Evolutionary conservation across 139 green algal species (phyloP), one percentile per base, ranked within the genome.

Genomic region (Tetradesmus obliquus): DNA sequence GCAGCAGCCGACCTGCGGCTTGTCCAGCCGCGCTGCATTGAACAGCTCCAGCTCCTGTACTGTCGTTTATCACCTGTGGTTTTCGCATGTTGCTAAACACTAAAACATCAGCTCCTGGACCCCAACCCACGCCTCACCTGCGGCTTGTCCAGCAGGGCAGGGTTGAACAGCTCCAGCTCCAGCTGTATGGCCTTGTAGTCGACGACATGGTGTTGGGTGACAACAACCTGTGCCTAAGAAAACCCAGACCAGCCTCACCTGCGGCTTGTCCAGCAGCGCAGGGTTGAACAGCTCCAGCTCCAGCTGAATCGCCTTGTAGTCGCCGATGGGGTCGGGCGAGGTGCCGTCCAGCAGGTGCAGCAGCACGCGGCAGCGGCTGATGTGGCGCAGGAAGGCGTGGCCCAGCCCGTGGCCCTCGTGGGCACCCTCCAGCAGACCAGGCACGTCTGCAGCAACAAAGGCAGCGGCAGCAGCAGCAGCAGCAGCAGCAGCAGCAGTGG

Each of bases 331-430:
- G 93, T 99, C 97, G 1, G 95, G 95, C 57, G 90, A 96, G 76
- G 96, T 98, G 92, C 98, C 98, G 88, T 99, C 98, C 3, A 99
- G 91, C 20, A 99, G 94, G 84, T 99, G 98, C 88, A 99, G 96
- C 69, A 99, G 96, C 60, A 96, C 94, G 32, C 94, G 93, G 88
- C 94, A 96, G 60, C 95, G 92, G 84, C 95, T 92, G 81, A 94
- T 93, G 90, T 98, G 97, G 6, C 97, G 94, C 91, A 99, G 94
- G 93, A 99, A 99, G 94, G 99, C 95, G 93, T 98, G 97, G 6
- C 98, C 98, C 10, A 99, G 96, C 9, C 98, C 98, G 66, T 95
- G 88, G 24, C 97, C 97, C 81, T 96, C 87, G 92, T 98, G 96
- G 22, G 97, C 97, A 5, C 98, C 98, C 93, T 99, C 98, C 74